phyloP scores from a whole-genome alignment of 345 rosid genomes.

The Pistacia integerrima region DNA sequence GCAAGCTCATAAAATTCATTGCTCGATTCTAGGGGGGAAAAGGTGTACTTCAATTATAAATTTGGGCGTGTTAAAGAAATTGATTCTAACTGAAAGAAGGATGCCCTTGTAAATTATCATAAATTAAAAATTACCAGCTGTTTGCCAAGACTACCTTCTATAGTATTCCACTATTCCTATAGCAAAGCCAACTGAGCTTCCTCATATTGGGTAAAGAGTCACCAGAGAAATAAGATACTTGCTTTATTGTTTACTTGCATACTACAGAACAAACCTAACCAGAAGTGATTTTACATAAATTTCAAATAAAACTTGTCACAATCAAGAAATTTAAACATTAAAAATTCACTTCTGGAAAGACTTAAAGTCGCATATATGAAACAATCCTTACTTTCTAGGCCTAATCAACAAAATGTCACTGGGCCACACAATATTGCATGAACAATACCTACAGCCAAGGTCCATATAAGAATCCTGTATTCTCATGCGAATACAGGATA shows the following conservation, averaged over 20 bases:
- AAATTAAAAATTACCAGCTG: too few relatives aligned
- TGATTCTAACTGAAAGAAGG: background rate
- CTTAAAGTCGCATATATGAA: background rate
- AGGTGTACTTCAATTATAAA: background rate
- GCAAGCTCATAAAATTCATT: background rate
- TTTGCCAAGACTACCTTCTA: background rate
- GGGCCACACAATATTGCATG: background rate
- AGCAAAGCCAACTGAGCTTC: background rate
- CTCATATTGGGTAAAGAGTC: background rate
- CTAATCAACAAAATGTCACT: background rate
- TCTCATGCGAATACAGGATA: conserved; percentile 1
- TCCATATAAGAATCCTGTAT: background rate
- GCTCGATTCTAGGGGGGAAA: background rate
- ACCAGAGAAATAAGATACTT: background rate
- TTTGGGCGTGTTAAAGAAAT: background rate
- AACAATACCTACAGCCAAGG: background rate
- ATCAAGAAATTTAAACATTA: background rate
- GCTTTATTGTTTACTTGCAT: background rate
- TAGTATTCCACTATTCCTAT: background rate
- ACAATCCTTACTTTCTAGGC: background rate
- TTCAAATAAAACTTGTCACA: background rate
- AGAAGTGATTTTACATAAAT: background rate
- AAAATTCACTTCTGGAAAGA: background rate
- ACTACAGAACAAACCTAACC: background rate
- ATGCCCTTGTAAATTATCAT: background rate